Evolutionary conservation across 1,284 basidiomycete species (phyloP), one percentile per base, ranked within the genome.

Genomic region (Mixia osmundae): DNA sequence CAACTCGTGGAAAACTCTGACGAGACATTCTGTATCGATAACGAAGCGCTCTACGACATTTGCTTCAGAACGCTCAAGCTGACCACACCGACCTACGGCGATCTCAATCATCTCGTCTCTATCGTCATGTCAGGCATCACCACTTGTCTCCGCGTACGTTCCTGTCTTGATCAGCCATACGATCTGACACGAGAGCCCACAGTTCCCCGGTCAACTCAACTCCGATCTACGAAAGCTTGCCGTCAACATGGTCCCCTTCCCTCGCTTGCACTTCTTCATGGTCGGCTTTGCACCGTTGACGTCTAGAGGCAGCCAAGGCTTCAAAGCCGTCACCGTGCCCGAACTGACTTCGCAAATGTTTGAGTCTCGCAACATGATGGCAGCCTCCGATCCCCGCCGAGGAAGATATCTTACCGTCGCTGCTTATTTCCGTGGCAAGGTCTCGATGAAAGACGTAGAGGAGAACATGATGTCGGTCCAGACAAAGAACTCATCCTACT

Each of bases 321-420:
- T 42, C 44, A 78, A 85, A 46, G 83, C 83, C 24, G 82, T 91
- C 53, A 78, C 79, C 39, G 85, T 94, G 29, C 79, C 87, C 22
- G 87, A 94, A 63, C 69, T 95, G 46, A 91, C 87, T 8, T 76
- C 80, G 58, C 87, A 94, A 56, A 94, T 95, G 85, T 95, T 94
- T 60, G 87, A 91, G 54, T 77, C 80, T 32, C 85, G 85, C 69
- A 89, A 50, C 44, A 46, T 46, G 44, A 37, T 57, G 55, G 82
- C 80, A 51, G 87, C 87, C 22, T 80, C 76, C 20, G 87, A 94
- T 61, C 82, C 80, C 37, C 67, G 83, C 54, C 77, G 91, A 53
- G 89, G 91, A 50, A 79, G 82, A 44, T 65, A 66, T 57, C 55
- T 57, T 40, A 57, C 80, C 64, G 79, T 94, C 45, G 83, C 85